Evolutionary conservation across 1,139 yeast genomes (phyloP).

Genomic region (Kurtzmaniella quercitrusa): DNA sequence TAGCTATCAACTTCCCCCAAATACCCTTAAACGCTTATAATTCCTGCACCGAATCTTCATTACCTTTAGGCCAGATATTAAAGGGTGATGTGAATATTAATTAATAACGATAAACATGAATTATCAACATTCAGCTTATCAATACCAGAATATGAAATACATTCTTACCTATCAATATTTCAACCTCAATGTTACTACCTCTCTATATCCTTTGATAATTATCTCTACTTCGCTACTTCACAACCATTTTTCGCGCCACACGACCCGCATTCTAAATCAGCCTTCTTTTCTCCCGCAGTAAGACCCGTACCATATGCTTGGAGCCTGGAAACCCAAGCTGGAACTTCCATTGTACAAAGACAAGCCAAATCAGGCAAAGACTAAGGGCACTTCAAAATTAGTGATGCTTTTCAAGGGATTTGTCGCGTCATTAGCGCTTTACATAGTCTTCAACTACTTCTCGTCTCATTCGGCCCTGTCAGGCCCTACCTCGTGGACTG

Average conservation of each 20-base stretch:
- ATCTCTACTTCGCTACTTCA: neutral
- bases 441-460: constrained; percentile 27
- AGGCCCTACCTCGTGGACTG: constrained; percentile 26
- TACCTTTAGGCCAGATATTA: no score
- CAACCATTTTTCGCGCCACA: neutral
- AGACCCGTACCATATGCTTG: constrained; percentile 1
- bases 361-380: constrained; percentile 16
- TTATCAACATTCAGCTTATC: no score
- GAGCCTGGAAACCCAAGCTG: constrained; percentile 3
- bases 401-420: constrained; percentile 44
- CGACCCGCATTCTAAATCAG: neutral
- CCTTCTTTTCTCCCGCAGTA: neutral
- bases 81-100: no score
- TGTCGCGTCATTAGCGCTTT: constrained; percentile 34
- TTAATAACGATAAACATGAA: no score
- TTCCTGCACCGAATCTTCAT: no score
- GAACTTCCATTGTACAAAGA: constrained; percentile 28
- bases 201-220: no score
- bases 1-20: no score
- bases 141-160: no score
- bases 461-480: constrained; percentile 1
- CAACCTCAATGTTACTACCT: no score
- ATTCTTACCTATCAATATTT: no score
- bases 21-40: no score
- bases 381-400: constrained; percentile 10